These are phyloP conservation scores for Mortierella alpina DNA, from an alignment of 192 early-diverging fungal genomes.

Conservation along the genomic window DNA sequence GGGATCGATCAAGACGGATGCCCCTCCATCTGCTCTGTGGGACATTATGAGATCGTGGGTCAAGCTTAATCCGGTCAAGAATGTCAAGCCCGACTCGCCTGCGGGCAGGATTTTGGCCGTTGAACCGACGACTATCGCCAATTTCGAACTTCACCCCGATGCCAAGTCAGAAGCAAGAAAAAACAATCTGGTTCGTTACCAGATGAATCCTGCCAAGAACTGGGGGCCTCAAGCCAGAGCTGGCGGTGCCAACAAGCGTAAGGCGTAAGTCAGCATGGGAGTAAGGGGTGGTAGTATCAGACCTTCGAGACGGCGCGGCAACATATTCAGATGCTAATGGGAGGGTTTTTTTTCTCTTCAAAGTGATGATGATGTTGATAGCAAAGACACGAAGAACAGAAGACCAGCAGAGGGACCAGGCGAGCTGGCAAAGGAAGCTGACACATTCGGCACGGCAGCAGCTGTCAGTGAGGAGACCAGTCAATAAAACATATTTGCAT, in stretches of 20 bases:
- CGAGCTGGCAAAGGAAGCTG: too few relatives aligned
- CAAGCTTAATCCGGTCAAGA: conserved; percentile 77
- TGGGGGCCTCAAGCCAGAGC: conserved; percentile 97
- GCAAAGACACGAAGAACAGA: too few relatives aligned
- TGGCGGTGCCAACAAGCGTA: conserved; percentile 60
- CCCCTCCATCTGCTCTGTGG: conserved; percentile 89
- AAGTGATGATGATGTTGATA: too few relatives aligned
- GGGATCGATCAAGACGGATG: conserved; percentile 92
- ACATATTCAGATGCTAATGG: too few relatives aligned
- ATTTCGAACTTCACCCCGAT: conserved; percentile 80
- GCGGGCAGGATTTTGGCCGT: conserved; percentile 74
- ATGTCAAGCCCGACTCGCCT: conserved; percentile 72
- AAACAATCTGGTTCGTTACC: conserved; percentile 90
- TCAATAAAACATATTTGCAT: too few relatives aligned
- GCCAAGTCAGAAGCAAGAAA: conserved; percentile 81
- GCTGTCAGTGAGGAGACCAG: too few relatives aligned
- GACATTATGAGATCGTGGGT: conserved; percentile 88
- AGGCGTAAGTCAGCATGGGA: conserved; percentile 37
- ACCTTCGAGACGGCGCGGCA: too few relatives aligned
- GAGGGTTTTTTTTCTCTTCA: too few relatives aligned
- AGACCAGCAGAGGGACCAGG: too few relatives aligned
- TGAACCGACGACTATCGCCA: conserved; percentile 64
- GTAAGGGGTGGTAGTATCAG: not conserved
- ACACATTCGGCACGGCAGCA: too few relatives aligned
- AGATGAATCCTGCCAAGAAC: conserved; percentile 93